Conservation (phyloP, 306 rosid species). For the Vicia villosa region DNA sequence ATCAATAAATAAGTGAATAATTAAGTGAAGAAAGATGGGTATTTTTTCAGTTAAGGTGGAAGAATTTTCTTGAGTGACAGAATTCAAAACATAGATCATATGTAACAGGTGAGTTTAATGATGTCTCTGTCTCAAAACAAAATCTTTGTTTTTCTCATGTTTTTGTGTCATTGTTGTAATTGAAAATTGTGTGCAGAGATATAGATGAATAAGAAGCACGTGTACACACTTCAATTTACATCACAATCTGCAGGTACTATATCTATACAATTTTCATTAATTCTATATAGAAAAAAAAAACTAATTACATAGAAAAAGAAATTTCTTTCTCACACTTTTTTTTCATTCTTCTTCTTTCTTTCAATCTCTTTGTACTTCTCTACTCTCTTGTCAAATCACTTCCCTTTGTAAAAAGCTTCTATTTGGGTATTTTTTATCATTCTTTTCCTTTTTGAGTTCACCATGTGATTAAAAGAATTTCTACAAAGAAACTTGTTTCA, state of each 20-base stretch:
- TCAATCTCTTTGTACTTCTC: neutral
- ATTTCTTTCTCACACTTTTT: conserved; percentile 31
- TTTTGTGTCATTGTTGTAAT: conserved; percentile 45
- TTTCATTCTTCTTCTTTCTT: conserved; percentile 21
- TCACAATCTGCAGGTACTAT: conserved; percentile 63
- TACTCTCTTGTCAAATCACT: conserved; percentile 9
- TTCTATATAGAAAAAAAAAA: neutral
- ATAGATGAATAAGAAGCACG: conserved; percentile 73
- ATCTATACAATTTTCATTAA: conserved; percentile 29
- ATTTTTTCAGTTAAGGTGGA: conserved; percentile 58
- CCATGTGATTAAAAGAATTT: neutral
- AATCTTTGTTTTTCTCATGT: conserved; percentile 33
- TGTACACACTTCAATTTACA: conserved; percentile 57
- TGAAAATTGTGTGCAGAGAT: conserved; percentile 48
- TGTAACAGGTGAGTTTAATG: conserved; percentile 40
- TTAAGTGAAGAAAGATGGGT: conserved; percentile 71
- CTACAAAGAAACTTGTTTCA: conserved; percentile 7
- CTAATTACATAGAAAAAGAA: conserved; percentile 35
- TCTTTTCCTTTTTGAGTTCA: conserved; percentile 10
- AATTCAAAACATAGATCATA: conserved; percentile 43
- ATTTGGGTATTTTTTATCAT: conserved; percentile 23
- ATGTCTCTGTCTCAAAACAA: conserved; percentile 31
- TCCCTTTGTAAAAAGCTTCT: conserved; percentile 36
- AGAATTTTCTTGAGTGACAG: conserved; percentile 11
- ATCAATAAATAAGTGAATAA: conserved; percentile 57